Evolutionary conservation across 2,329 filamentous ascomycete genomes (phyloP).

Genomic region (Sporothrix variecibatus): DNA sequence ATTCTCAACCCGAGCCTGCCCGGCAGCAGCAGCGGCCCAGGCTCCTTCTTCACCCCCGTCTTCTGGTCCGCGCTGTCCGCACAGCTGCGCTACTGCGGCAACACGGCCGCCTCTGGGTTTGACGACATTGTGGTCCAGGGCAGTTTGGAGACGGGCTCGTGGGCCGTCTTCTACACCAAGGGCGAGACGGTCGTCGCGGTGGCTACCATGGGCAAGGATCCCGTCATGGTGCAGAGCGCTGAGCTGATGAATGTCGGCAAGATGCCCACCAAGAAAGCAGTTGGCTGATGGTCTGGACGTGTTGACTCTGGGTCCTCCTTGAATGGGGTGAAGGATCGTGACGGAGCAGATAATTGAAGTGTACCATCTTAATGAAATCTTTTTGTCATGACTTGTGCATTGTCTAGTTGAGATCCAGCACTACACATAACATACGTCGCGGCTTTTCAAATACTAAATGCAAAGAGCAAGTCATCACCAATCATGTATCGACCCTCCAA

Average conservation of each 20-base stretch:
- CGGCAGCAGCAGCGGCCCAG: slow-evolving; percentile 60
- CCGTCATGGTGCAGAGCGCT: slow-evolving; percentile 77
- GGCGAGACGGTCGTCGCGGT: slow-evolving; percentile 87
- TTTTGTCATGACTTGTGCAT: too few relatives aligned
- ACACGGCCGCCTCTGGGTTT: slow-evolving; percentile 69
- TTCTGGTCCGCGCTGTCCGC: slow-evolving; percentile 95
- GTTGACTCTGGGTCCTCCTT: slow-evolving; percentile 44
- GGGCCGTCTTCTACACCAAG: slow-evolving; percentile 85
- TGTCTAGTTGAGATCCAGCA: too few relatives aligned
- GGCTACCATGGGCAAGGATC: slow-evolving; percentile 87
- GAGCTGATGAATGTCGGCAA: slow-evolving; percentile 81
- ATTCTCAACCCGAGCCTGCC: slow-evolving; percentile 65
- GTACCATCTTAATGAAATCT: background rate
- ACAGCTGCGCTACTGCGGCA: slow-evolving; percentile 92
- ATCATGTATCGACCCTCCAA: background rate
- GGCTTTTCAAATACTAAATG: too few relatives aligned
- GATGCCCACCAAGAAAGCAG: slow-evolving; percentile 81
- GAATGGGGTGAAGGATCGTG: background rate
- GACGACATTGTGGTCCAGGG: slow-evolving; percentile 84
- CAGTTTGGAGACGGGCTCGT: slow-evolving; percentile 73
- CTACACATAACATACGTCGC: too few relatives aligned
- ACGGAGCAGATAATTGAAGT: background rate
- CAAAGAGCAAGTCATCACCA: background rate
- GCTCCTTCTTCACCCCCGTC: slow-evolving; percentile 74
- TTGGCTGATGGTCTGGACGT: slow-evolving; percentile 64